Conservation (phyloP, 2,329 filamentous ascomycete species). For the Beauveria australis region DNA sequence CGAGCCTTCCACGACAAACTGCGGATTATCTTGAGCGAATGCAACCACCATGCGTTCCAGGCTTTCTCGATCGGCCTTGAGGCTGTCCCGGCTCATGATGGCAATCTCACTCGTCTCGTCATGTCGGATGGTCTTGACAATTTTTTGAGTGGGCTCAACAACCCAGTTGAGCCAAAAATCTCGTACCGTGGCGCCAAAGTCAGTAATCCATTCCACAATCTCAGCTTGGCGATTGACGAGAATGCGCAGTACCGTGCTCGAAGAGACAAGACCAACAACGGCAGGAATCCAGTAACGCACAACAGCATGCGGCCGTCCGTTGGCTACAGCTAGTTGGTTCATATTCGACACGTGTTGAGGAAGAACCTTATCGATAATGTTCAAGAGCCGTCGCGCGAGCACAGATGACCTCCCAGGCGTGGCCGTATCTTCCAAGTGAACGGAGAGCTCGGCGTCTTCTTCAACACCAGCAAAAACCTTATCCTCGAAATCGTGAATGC, state of each 20-base stretch:
- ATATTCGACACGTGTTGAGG: conserved; percentile 57
- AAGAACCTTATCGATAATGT: conserved; percentile 60
- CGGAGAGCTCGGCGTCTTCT: conserved; percentile 49
- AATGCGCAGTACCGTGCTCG: conserved; percentile 76
- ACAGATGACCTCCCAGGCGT: conserved; percentile 44
- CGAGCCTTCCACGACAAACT: conserved; percentile 41
- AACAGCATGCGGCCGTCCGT: conserved; percentile 67
- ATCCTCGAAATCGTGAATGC: conserved; percentile 57
- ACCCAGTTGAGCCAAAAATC: conserved; percentile 99
- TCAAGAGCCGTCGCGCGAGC: conserved; percentile 58
- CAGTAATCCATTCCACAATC: conserved; percentile 69
- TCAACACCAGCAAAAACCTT: conserved; percentile 56
- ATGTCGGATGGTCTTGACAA: conserved; percentile 88
- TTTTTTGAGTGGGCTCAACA: conserved; percentile 70
- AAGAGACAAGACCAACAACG: conserved; percentile 64
- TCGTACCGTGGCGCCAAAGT: conserved; percentile 67
- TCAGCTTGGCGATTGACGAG: conserved; percentile 67
- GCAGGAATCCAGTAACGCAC: conserved; percentile 86
- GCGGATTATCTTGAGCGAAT: conserved; percentile 78
- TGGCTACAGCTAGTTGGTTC: conserved; percentile 45
- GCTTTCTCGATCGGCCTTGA: conserved; percentile 83
- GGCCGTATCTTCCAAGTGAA: conserved; percentile 39
- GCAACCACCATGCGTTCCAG: conserved; percentile 97
- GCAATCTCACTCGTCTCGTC: conserved; percentile 90
- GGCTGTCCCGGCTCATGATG: conserved; percentile 88